Evolutionary conservation across 345 rosid species (phyloP).

Genomic region (Eucalyptus leucophloia): DNA sequence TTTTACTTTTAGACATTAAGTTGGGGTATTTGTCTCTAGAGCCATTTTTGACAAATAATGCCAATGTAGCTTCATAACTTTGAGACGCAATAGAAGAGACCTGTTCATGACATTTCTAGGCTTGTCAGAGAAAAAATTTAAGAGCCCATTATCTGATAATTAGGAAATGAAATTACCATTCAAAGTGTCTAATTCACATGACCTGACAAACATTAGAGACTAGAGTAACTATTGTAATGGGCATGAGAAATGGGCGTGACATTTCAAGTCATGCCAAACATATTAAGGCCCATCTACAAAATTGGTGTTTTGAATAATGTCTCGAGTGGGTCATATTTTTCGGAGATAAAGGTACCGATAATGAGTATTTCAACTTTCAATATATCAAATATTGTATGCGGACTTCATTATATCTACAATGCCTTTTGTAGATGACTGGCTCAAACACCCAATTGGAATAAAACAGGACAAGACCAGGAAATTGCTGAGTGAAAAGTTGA

Average conservation of each 20-base stretch:
- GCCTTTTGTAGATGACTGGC: neutral
- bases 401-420: neutral
- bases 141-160: neutral
- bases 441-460: neutral
- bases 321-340: neutral
- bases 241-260: neutral
- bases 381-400: neutral
- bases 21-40: neutral
- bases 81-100: neutral
- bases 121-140: neutral
- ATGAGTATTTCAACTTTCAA: neutral
- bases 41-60: neutral
- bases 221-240: accelerated
- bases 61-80: neutral
- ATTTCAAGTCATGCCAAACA: too few relatives aligned
- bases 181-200: neutral
- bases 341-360: neutral
- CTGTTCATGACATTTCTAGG: too few relatives aligned
- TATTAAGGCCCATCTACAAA: neutral
- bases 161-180: neutral
- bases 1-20: neutral
- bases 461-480: neutral
- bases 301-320: neutral
- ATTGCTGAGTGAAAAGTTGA: neutral
- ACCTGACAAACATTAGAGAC: neutral